phyloP scores from a whole-genome alignment of 2,329 filamentous ascomycete species.

The Hirsutella rhossiliensis region DNA sequence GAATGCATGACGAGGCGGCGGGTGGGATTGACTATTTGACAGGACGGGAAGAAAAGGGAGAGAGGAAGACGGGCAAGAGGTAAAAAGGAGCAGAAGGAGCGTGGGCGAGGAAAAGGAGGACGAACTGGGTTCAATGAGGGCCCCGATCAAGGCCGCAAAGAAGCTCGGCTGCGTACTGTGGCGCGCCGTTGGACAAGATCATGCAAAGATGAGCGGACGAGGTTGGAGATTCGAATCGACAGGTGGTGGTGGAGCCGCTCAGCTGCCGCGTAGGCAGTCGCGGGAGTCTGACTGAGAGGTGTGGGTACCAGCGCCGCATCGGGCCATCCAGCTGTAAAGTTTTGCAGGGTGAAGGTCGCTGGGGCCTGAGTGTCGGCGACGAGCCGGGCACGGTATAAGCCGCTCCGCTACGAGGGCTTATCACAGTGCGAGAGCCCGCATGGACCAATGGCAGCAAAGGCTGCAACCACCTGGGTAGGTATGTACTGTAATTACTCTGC shows the following conservation, averaged over 20 bases:
- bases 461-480: no score
- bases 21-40: conserved; percentile 5
- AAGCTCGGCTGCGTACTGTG: conserved; percentile 8
- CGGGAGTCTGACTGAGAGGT: not conserved
- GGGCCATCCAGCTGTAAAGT: no score
- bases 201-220: conserved; percentile 1
- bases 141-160: conserved; percentile 11
- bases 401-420: no score
- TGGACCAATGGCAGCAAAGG: no score
- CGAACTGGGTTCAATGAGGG: conserved; percentile 23
- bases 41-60: conserved; percentile 3
- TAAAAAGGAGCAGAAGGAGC: conserved; percentile 2
- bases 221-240: conserved; percentile 5
- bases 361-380: no score
- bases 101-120: conserved; percentile 8
- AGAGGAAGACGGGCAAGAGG: conserved; percentile 3
- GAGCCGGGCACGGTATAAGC: no score
- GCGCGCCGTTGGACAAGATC: conserved; percentile 1
- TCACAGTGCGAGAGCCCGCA: no score
- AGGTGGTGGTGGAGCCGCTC: conserved; percentile 1
- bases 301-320: not conserved
- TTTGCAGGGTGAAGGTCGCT: no score
- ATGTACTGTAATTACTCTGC: no score
- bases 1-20: conserved; percentile 1
- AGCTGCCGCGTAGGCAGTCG: not conserved